Percentiles rank a stretch among this genome's conserved stretches.
These are phyloP conservation scores for Gautieria morchelliformis DNA, from an alignment of 768 basidiomycete genomes.

Conservation along the genomic window DNA sequence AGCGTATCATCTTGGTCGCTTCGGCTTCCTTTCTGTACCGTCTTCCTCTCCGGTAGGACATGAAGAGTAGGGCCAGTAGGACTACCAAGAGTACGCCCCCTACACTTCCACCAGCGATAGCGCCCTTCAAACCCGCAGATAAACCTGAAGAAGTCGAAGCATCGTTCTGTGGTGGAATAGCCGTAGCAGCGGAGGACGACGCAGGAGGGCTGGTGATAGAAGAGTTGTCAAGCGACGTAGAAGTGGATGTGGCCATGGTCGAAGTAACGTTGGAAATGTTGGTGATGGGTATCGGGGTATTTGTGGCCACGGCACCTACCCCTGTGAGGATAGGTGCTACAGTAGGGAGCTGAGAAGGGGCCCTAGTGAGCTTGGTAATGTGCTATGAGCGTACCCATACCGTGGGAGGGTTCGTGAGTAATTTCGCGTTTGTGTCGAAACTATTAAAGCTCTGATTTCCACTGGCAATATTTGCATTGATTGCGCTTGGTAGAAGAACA, in stretches of 20 bases:
- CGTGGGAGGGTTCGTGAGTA: not conserved
- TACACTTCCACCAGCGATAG: conserved; percentile 4
- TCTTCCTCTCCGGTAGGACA: not conserved
- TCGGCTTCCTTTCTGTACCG: not conserved
- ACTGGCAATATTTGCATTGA: not conserved
- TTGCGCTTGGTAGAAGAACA: not conserved
- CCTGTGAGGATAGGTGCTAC: not conserved
- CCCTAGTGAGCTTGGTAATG: not conserved
- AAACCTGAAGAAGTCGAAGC: not conserved
- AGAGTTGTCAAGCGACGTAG: not conserved
- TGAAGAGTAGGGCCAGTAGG: not conserved
- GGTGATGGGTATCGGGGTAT: not conserved
- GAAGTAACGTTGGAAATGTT: not conserved
- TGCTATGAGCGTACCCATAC: not conserved
- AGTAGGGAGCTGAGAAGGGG: not conserved
- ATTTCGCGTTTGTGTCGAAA: conserved; percentile 1
- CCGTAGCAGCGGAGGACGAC: not conserved
- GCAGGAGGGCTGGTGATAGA: not conserved
- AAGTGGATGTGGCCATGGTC: not conserved
- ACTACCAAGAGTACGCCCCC: not conserved
- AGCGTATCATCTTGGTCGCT: not conserved
- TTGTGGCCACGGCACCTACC: conserved; percentile 1
- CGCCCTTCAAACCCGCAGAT: not conserved
- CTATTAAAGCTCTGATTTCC: not conserved
- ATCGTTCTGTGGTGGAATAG: not conserved